These are phyloP conservation scores for Vigna hirtella DNA, from an alignment of 306 rosid genomes.

Conservation along the genomic window DNA sequence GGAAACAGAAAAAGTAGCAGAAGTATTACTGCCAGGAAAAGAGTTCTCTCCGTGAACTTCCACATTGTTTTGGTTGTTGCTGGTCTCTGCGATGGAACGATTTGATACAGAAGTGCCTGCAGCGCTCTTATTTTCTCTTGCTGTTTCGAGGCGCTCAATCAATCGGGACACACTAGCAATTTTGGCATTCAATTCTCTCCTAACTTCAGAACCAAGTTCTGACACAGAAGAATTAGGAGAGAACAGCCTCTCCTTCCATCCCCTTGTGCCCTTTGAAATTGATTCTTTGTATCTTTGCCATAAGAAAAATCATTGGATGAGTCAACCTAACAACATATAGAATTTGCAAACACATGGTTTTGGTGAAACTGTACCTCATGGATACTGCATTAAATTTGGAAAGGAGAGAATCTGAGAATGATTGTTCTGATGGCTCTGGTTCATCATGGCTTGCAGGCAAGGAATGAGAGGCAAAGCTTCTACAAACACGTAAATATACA, in stretches of 20 bases:
- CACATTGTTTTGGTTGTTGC: slow-evolving; percentile 50
- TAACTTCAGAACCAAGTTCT: slow-evolving; percentile 69
- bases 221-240: slow-evolving; percentile 71
- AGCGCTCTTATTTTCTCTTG: slow-evolving; percentile 56
- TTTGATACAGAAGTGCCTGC: slow-evolving; percentile 47
- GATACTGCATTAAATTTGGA: slow-evolving; percentile 71
- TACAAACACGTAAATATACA: slow-evolving; percentile 33
- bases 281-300: slow-evolving; percentile 76
- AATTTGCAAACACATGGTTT: not conserved
- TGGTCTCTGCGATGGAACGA: slow-evolving; percentile 49
- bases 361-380: slow-evolving; percentile 57
- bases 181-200: slow-evolving; percentile 77
- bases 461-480: slow-evolving; percentile 58
- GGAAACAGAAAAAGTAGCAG: slow-evolving; percentile 53
- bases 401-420: slow-evolving; percentile 79
- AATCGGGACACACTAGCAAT: slow-evolving; percentile 72
- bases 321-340: not conserved
- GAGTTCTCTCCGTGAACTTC: slow-evolving; percentile 51
- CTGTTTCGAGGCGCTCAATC: slow-evolving; percentile 70
- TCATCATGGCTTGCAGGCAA: slow-evolving; percentile 53
- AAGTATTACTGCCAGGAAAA: slow-evolving; percentile 37
- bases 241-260: slow-evolving; percentile 87
- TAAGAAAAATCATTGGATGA: slow-evolving; percentile 27
- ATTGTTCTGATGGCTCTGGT: slow-evolving; percentile 86
- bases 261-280: slow-evolving; percentile 77